Base-by-base conservation (phyloP, 768 basidiomycete species). In the Suillus subalutaceus region DNA sequence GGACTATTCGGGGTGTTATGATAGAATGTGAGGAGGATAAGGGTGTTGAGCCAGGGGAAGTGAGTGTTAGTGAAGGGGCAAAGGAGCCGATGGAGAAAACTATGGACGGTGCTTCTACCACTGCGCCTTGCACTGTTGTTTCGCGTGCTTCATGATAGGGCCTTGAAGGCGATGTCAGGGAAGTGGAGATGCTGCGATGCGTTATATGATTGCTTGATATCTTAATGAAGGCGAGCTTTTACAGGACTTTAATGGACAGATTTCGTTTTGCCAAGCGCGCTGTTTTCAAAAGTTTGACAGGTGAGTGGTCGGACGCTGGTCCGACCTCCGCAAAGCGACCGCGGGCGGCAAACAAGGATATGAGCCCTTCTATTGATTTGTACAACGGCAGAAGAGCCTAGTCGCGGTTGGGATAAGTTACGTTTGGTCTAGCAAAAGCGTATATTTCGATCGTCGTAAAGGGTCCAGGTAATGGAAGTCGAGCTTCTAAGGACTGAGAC, bases 1-100 rank as follows among this genome's bases (percentile, higher is more conserved):
- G 81, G 71, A 71, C 80, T 70, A 75, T 78, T 68, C 72, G 76
- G 44, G 74, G 75, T n/a, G 69, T 74, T 50, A 71, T 71, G 32
- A 64, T 74, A 44, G 68, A 72, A 38, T 23, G 37, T 62, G 69
- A 69, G 40, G 70, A 68, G 55, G 55, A 20, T 8, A 68, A 66
- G 52, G 58, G 63, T 41, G 67, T 58, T 38, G 46, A 52, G 37
- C 15, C 67, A 30, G 69, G 65, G 65, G 23, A 55, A 37, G 70
- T 64, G 44, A 63, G 61, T 26, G 67, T 62, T 40, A 53, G 44
- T 38, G 20, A 66, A 32, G 68, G 67, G 66, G 13, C 60, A 37
- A 73, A 72, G 66, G 61, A 55, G 38, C 65, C 55, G 15, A 62
- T 44, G 58, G 62, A 63, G n/a, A 72, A 63, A 61, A 63, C 50